phyloP scores from a whole-genome alignment of 1,139 yeast genomes.

The Meyerozyma elateridarum region DNA sequence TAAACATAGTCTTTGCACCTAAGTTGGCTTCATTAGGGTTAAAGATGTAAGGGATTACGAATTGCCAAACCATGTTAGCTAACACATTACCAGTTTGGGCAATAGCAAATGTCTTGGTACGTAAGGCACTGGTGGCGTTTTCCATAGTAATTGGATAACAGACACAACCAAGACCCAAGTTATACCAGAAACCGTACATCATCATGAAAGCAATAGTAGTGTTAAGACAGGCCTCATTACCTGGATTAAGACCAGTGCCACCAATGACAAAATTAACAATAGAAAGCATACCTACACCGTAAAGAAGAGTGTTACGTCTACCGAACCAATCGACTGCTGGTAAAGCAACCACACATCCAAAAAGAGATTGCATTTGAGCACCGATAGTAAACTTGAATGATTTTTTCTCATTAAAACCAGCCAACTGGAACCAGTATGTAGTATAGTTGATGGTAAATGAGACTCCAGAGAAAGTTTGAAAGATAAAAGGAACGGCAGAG shows the following conservation, averaged over 20 bases:
- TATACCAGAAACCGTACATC: conserved; percentile 7
- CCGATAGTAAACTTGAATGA: conserved; percentile 26
- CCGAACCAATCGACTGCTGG: conserved; percentile 19
- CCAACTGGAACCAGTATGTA: conserved; percentile 30
- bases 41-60: conserved; percentile 8
- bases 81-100: conserved; percentile 4
- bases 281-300: no score
- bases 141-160: conserved; percentile 6
- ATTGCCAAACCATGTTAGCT: conserved; percentile 5
- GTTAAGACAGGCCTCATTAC: no score
- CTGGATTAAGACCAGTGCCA: no score
- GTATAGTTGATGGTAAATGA: conserved; percentile 10
- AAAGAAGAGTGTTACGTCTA: no score
- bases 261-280: no score
- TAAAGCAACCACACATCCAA: conserved; percentile 25
- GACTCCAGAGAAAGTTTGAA: conserved; percentile 6
- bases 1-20: conserved; percentile 8
- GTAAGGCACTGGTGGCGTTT: conserved; percentile 5
- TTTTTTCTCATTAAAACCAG: conserved; percentile 23
- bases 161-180: conserved; percentile 6
- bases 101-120: conserved; percentile 6
- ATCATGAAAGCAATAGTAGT: conserved; percentile 7
- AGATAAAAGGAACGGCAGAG: conserved; percentile 13
- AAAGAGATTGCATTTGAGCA: conserved; percentile 25
- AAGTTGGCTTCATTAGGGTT: conserved; percentile 10